Evolutionary conservation across 1,139 yeast species (phyloP).

Genomic region (Protomyces inouyei): DNA sequence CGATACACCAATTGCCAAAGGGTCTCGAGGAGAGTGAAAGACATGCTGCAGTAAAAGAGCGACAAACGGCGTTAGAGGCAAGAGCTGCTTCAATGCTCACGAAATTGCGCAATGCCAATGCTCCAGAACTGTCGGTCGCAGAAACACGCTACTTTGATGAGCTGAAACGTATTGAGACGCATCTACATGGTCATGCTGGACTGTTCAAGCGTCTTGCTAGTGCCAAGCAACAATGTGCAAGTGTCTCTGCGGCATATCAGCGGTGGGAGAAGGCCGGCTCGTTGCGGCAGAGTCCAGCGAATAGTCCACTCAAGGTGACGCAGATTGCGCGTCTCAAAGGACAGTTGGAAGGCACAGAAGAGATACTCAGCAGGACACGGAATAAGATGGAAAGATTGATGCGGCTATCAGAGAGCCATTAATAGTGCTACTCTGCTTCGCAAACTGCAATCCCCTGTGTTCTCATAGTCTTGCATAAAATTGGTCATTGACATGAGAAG

Average conservation of each 20-base stretch:
- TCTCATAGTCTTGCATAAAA: no score
- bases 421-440: slow-evolving; percentile 43
- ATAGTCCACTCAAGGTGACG: slow-evolving; percentile 11
- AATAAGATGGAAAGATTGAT: neutral
- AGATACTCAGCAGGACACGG: neutral
- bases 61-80: slow-evolving; percentile 38
- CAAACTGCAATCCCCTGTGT: no score
- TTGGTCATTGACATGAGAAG: no score
- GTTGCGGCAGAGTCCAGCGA: neutral
- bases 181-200: slow-evolving; percentile 17
- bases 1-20: neutral
- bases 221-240: neutral
- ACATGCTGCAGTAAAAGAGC: slow-evolving; percentile 32
- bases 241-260: neutral
- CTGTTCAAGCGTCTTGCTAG: neutral
- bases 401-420: neutral
- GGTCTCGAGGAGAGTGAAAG: neutral
- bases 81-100: slow-evolving; percentile 39
- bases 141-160: slow-evolving; percentile 49
- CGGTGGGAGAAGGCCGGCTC: neutral
- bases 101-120: slow-evolving; percentile 35
- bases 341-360: slow-evolving; percentile 8
- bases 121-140: slow-evolving; percentile 41
- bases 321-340: slow-evolving; percentile 1
- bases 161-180: slow-evolving; percentile 38